Base-by-base conservation (phyloP, 805 yeast species). In the Debaryomyces hansenii region DNA sequence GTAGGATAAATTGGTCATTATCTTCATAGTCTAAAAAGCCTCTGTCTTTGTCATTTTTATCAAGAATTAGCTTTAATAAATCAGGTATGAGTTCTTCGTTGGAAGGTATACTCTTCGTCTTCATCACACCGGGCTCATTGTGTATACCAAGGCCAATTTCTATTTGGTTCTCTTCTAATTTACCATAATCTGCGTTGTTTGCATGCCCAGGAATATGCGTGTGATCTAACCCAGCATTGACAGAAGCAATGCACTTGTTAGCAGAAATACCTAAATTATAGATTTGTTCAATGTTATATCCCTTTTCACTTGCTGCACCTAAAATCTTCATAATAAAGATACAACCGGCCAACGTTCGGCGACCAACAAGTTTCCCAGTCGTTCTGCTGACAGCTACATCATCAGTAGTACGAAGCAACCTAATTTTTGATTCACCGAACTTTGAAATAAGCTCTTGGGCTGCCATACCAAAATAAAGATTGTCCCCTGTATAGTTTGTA, bases 401-500 rank as follows among this genome's bases (percentile, higher is more conserved):
- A 48, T 69, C 74, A n/a, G 66, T 56, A 20, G 57, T 53, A 4
- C 71, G 51, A 40, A 68, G 55, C 18, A 68, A 44, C 20, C 57
- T 53, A 38, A 68, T 60, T 40, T 66, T 66, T 3, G 56, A 57
- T 5, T 51, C 58, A 9, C 71, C 72, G 45, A 52, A 63, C 24
- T 58, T 52, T 16, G 64, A 56, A 45, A 64, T 57, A 28, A 67
- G 56, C 34, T 66, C 70, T 44, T 69, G 70, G 9, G 67, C 62
- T 4, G 74, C 72, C 71, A 69, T 65, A 5, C 72, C 74, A 49
- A 69, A 69, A 43, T 67, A 66, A 27, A 69, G 57, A 45, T 65
- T 66, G 47, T 69, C 74, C 10, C 74, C 74, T 4, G 74, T 69
- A 47, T 69, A 69, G 53, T 69, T 69, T 18, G 71, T 69, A 37